Evolutionary conservation across 73 alveolate genomes (phyloP).

Genomic region (Paramecium octaurelia): DNA sequence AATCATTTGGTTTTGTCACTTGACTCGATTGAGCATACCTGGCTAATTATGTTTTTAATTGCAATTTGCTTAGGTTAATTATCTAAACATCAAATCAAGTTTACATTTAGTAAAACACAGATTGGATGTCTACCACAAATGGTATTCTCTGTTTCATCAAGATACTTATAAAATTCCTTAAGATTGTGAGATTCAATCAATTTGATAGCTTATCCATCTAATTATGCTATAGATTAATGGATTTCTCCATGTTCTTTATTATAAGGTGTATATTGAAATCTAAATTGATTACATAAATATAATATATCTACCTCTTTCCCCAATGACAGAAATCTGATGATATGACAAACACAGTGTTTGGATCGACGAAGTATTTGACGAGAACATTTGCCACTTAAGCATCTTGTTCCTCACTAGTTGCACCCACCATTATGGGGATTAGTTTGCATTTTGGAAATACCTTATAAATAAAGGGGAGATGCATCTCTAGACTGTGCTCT

Average conservation of each 20-base stretch:
- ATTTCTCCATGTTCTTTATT: constrained; percentile 75
- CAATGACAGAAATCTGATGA: constrained; percentile 97
- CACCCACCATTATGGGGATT: constrained; percentile 96
- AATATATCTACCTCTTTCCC: constrained; percentile 75
- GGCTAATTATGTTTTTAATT: constrained; percentile 66
- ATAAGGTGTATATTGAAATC: constrained; percentile 71
- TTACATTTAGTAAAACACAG: constrained; percentile 69
- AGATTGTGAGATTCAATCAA: constrained; percentile 70
- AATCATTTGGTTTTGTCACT: constrained; percentile 61
- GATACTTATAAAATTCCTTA: constrained; percentile 68
- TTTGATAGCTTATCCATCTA: constrained; percentile 81
- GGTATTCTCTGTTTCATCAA: constrained; percentile 78
- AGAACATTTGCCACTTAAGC: constrained; percentile 76
- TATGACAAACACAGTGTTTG: constrained; percentile 80
- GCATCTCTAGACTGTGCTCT: constrained; percentile 97
- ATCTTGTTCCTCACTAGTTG: constrained; percentile 71
- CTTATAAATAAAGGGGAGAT: constrained; percentile 89
- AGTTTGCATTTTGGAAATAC: constrained; percentile 73
- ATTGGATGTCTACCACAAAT: constrained; percentile 95
- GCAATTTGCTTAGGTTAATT: constrained; percentile 44
- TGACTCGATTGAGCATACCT: constrained; percentile 77
- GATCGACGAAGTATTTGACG: constrained; percentile 79
- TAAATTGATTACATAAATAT: not conserved
- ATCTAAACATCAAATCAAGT: not conserved
- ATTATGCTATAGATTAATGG: constrained; percentile 74